These are phyloP conservation scores for Aureobasidium sp. DNA, from an alignment of 2,329 filamentous ascomycete species.

Conservation along the genomic window DNA sequence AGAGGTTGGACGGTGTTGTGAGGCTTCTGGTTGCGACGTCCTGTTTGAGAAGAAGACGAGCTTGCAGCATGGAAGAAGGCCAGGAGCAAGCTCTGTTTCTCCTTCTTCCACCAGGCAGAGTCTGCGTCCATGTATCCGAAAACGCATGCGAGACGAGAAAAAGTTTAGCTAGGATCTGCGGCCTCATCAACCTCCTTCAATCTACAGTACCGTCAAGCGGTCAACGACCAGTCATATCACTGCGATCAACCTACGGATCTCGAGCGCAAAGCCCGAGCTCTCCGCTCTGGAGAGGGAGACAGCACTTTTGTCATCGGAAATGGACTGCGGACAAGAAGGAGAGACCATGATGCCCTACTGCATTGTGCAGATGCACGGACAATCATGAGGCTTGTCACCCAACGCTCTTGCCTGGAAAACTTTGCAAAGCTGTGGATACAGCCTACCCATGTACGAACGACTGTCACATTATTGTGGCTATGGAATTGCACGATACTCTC, in stretches of 20 bases:
- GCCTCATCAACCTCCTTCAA: not conserved
- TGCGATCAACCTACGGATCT: not conserved
- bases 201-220: not conserved
- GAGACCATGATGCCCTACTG: not conserved
- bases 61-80: not conserved
- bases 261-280: not conserved
- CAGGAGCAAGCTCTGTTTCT: not conserved
- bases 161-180: not conserved
- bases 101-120: not conserved
- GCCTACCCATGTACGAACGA: too few relatives aligned
- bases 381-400: not conserved
- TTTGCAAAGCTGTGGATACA: not conserved
- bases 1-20: not conserved
- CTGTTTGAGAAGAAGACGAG: not conserved
- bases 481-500: too few relatives aligned
- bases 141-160: not conserved
- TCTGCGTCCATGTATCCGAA: too few relatives aligned
- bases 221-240: not conserved
- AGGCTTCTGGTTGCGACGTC: not conserved
- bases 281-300: not conserved
- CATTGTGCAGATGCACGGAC: slow-evolving; percentile 4
- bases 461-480: too few relatives aligned
- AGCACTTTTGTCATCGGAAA: not conserved
- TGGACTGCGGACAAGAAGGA: not conserved
- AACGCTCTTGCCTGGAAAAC: not conserved